A percentile compares a stretch with the other conserved stretches of the same genome.
Conservation (phyloP, 768 basidiomycete genomes). For the Boletellus sp. region DNA sequence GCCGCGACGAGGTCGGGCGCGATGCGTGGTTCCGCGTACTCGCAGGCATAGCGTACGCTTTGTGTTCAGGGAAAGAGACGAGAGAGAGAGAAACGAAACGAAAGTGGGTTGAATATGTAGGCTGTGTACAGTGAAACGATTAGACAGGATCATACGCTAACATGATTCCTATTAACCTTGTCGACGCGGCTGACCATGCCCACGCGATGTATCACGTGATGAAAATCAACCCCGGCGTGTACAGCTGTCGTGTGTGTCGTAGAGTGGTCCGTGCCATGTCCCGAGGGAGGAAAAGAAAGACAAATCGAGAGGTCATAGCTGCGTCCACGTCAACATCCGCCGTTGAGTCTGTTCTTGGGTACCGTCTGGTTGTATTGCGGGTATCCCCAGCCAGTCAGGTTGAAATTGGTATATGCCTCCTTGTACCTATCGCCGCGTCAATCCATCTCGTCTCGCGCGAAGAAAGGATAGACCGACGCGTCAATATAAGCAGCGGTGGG, state of each 20-base stretch:
- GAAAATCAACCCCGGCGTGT: slow-evolving; percentile 21
- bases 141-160: slow-evolving; percentile 17
- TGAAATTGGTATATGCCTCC: slow-evolving; percentile 44
- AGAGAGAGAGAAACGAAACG: not conserved
- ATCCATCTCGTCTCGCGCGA: not conserved
- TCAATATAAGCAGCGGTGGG: slow-evolving; percentile 79
- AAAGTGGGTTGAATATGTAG: slow-evolving; percentile 21
- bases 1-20: slow-evolving; percentile 12
- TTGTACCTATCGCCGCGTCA: slow-evolving; percentile 31
- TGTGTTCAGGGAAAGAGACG: not conserved
- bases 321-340: slow-evolving; percentile 23
- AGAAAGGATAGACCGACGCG: slow-evolving; percentile 39
- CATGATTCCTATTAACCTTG: slow-evolving; percentile 4
- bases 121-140: slow-evolving; percentile 21
- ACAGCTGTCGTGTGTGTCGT: not conserved
- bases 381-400: slow-evolving; percentile 41
- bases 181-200: slow-evolving; percentile 26
- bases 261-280: not conserved
- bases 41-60: slow-evolving; percentile 21
- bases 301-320: slow-evolving; percentile 6
- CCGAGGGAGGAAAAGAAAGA: not conserved
- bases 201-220: slow-evolving; percentile 27
- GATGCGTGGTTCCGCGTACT: slow-evolving; percentile 9
- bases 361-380: slow-evolving; percentile 46
- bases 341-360: slow-evolving; percentile 52